Conservation (phyloP, 768 basidiomycete genomes). For the Podaxis sp. region DNA sequence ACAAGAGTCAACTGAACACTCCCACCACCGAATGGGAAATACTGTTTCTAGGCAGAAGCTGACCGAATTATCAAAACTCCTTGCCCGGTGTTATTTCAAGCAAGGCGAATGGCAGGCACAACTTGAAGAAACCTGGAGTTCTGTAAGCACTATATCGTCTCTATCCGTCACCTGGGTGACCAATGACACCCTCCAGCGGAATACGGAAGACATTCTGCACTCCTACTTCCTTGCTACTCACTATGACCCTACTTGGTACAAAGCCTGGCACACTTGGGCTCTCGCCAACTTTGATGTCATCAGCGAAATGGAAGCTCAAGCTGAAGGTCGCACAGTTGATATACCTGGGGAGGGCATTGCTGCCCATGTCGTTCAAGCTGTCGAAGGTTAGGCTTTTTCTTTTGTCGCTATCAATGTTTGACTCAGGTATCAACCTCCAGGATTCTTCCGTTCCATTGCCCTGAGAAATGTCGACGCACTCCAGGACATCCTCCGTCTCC, state of each 20-base stretch:
- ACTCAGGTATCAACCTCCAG: slow-evolving; percentile 32
- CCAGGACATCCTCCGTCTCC: slow-evolving; percentile 88
- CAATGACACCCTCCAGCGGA: slow-evolving; percentile 45
- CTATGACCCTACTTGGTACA: slow-evolving; percentile 96
- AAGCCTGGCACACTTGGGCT: slow-evolving; percentile 99
- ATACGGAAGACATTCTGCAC: slow-evolving; percentile 78
- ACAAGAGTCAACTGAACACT: slow-evolving; percentile 48
- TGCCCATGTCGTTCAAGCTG: slow-evolving; percentile 86
- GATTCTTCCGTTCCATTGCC: slow-evolving; percentile 94
- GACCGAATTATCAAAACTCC: slow-evolving; percentile 69
- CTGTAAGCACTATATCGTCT: slow-evolving; percentile 46
- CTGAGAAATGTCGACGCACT: slow-evolving; percentile 87
- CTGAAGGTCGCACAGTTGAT: slow-evolving; percentile 52
- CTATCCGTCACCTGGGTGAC: background rate
- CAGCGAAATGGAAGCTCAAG: slow-evolving; percentile 69
- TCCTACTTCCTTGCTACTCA: slow-evolving; percentile 86
- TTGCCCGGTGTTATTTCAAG: slow-evolving; percentile 97
- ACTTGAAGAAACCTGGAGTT: slow-evolving; percentile 75
- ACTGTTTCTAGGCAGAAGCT: slow-evolving; percentile 59
- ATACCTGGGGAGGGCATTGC: slow-evolving; percentile 63
- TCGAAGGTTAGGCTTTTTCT: slow-evolving; percentile 59
- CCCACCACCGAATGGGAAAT: slow-evolving; percentile 37
- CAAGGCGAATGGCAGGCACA: slow-evolving; percentile 92
- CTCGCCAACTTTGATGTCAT: slow-evolving; percentile 95
- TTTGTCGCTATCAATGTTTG: slow-evolving; percentile 2